Percentiles rank a stretch among this genome's conserved stretches.
Conservation (phyloP, 2,329 filamentous ascomycete species). For the Fusarium protoensiforme region DNA sequence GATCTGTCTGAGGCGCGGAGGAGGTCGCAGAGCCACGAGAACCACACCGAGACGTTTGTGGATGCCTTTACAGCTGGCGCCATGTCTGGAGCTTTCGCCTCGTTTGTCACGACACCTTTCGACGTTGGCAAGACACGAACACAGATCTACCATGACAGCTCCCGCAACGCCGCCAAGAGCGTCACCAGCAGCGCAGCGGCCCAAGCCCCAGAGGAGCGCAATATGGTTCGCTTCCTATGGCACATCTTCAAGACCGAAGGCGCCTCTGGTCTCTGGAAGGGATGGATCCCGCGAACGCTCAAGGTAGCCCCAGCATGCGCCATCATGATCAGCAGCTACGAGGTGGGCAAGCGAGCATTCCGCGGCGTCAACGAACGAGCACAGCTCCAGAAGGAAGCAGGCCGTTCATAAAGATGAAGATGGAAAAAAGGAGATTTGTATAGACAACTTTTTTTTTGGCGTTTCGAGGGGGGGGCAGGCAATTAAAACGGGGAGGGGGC, state of each 20-base stretch:
- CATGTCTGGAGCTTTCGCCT: constrained; percentile 83
- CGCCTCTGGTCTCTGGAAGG: constrained; percentile 82
- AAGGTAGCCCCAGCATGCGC: constrained; percentile 97
- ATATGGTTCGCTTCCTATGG: constrained; percentile 85
- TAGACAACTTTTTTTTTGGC: constrained; percentile 27
- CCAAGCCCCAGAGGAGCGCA: constrained; percentile 75
- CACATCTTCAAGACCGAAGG: constrained; percentile 94
- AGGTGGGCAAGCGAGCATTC: constrained; percentile 92
- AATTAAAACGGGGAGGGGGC: neutral
- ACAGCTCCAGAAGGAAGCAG: constrained; percentile 12
- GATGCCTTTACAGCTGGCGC: constrained; percentile 93
- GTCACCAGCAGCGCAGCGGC: constrained; percentile 44
- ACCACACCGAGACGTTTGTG: constrained; percentile 80
- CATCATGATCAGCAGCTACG: constrained; percentile 99
- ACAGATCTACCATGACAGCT: constrained; percentile 78
- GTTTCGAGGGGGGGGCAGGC: constrained; percentile 25
- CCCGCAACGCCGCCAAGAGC: constrained; percentile 25
- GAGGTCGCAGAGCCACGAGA: constrained; percentile 72
- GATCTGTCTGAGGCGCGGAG: constrained; percentile 56
- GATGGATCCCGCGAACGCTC: constrained; percentile 90
- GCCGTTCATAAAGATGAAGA: constrained; percentile 16
- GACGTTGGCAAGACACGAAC: constrained; percentile 97
- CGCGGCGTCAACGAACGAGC: constrained; percentile 73
- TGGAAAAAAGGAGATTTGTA: constrained; percentile 17
- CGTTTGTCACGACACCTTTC: constrained; percentile 92